These are phyloP conservation scores for Pseudonitzschia pungens DNA, from an alignment of 108 stramenopile species.

Conservation along the genomic window DNA sequence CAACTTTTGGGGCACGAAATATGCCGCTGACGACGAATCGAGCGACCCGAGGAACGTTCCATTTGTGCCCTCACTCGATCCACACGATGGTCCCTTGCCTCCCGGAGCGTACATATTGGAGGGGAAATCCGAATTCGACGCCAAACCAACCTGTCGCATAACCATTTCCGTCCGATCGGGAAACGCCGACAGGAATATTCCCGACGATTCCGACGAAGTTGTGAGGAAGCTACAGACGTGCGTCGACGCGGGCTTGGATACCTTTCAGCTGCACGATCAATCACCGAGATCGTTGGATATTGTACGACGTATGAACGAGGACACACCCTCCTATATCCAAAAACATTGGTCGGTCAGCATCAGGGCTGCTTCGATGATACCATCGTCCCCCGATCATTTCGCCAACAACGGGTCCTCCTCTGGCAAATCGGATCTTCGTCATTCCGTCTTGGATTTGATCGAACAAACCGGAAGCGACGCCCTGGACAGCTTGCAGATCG, in stretches of 20 bases:
- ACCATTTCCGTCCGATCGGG: constrained; percentile 14
- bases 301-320: constrained; percentile 39
- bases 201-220: constrained; percentile 15
- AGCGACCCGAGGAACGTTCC: constrained; percentile 19
- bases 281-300: constrained; percentile 36
- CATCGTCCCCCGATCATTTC: not conserved
- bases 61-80: constrained; percentile 31
- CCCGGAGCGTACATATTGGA: constrained; percentile 30
- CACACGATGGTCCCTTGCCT: constrained; percentile 36
- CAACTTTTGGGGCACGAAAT: constrained; percentile 22
- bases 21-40: not conserved
- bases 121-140: constrained; percentile 23
- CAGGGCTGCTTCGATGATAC: not conserved
- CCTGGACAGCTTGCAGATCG: constrained; percentile 24
- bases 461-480: constrained; percentile 23
- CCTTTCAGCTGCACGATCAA: constrained; percentile 38
- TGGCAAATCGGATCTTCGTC: constrained; percentile 25
- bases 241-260: constrained; percentile 71
- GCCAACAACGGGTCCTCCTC: not conserved
- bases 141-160: constrained; percentile 40
- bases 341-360: constrained; percentile 33
- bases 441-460: constrained; percentile 22
- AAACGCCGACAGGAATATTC: not conserved
- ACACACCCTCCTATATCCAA: constrained; percentile 52
- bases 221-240: constrained; percentile 39